These are phyloP conservation scores for Fusarium palustre DNA, from an alignment of 2,329 filamentous ascomycete genomes.

Conservation along the genomic window DNA sequence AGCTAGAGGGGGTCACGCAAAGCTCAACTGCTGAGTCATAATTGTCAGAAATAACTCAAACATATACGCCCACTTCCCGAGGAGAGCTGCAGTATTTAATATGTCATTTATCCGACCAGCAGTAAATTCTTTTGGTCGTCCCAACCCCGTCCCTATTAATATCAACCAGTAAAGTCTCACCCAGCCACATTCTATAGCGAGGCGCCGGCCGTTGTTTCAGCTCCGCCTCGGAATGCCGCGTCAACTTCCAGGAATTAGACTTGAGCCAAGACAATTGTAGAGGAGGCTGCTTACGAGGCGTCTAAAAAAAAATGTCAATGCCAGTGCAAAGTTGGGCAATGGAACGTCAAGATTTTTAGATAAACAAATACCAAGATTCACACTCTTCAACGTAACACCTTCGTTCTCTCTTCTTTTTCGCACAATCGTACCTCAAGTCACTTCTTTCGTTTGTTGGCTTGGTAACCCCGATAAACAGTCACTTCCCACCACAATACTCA, in stretches of 20 bases:
- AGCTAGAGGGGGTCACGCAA: not conserved
- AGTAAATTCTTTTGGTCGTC: not conserved
- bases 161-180: conserved; percentile 32
- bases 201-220: conserved; percentile 47
- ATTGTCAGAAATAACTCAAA: accelerated
- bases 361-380: not conserved
- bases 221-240: conserved; percentile 48
- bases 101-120: not conserved
- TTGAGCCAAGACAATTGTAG: conserved; percentile 32
- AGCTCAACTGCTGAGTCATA: not conserved
- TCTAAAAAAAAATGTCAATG: conserved; percentile 4
- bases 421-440: not conserved
- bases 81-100: not conserved
- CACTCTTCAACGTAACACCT: not conserved
- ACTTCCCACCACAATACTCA: not conserved
- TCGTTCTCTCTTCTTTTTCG: not conserved
- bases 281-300: conserved; percentile 44
- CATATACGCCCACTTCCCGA: accelerated
- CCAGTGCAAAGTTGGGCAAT: not conserved
- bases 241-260: conserved; percentile 42
- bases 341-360: not conserved
- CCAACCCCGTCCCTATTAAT: conserved; percentile 42
- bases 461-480: conserved; percentile 15
- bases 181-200: conserved; percentile 44
- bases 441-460: conserved; percentile 19